Evolutionary conservation across 2,329 filamentous ascomycete species (phyloP).

Genomic region (Ophiostoma tasmaniense): DNA sequence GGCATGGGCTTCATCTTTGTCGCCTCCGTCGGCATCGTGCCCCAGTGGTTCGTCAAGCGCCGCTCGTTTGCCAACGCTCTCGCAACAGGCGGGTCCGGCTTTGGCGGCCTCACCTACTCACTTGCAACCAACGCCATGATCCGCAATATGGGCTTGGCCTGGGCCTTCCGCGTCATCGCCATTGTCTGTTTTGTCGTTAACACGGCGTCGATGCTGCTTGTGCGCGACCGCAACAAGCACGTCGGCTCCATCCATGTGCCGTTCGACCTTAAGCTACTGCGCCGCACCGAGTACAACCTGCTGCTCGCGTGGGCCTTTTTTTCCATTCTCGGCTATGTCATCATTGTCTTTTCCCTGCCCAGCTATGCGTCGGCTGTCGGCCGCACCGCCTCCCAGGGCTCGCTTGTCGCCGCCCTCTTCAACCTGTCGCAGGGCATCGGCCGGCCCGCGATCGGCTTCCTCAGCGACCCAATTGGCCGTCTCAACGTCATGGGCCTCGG

Average conservation of each 20-base stretch:
- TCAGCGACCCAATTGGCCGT: constrained; percentile 60
- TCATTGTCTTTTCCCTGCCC: constrained; percentile 67
- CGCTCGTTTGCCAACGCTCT: constrained; percentile 64
- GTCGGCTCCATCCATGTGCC: constrained; percentile 58
- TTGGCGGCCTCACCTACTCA: constrained; percentile 65
- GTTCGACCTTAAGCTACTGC: constrained; percentile 58
- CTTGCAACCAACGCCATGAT: constrained; percentile 63
- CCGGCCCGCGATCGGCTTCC: constrained; percentile 62
- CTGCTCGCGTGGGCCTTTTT: constrained; percentile 62
- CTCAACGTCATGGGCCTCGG: constrained; percentile 63
- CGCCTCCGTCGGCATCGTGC: constrained; percentile 55
- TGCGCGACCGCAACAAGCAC: constrained; percentile 63
- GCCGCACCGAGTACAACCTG: constrained; percentile 52
- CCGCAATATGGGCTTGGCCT: constrained; percentile 50
- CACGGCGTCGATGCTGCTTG: constrained; percentile 50
- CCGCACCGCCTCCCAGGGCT: constrained; percentile 57
- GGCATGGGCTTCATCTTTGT: constrained; percentile 74
- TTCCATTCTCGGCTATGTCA: constrained; percentile 64
- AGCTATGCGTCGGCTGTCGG: constrained; percentile 65
- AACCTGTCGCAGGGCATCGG: constrained; percentile 61
- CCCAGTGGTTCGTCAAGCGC: constrained; percentile 65
- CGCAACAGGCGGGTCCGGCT: constrained; percentile 58
- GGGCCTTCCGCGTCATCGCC: constrained; percentile 59
- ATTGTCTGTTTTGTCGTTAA: constrained; percentile 59
- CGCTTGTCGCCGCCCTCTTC: constrained; percentile 63